Evolutionary conservation across 2,329 filamentous ascomycete species (phyloP).

Genomic region (Neocatenulostroma microsporum): DNA sequence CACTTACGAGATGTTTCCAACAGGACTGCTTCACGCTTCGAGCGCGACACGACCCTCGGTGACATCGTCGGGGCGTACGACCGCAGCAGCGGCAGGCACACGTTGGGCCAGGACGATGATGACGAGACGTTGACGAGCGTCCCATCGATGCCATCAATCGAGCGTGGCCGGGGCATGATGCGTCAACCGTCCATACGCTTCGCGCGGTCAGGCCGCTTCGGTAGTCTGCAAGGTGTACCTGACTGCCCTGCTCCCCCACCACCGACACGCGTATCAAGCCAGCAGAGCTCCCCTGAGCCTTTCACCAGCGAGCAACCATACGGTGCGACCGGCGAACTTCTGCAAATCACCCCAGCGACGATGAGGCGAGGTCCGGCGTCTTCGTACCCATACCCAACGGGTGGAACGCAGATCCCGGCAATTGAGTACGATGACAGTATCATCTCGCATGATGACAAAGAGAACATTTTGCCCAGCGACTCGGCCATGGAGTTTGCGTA

Average conservation of each 20-base stretch:
- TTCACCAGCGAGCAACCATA: background rate
- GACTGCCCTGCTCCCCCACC: no score
- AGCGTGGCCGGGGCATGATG: no score
- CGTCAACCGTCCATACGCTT: no score
- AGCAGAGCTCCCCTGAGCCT: no score
- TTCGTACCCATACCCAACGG: background rate
- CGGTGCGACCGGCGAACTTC: background rate
- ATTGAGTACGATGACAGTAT: background rate
- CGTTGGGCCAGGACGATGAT: background rate
- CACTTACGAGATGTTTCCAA: conserved; percentile 29
- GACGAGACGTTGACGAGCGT: no score
- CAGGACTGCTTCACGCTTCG: conserved; percentile 15
- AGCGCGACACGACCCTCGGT: conserved; percentile 19
- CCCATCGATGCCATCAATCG: no score
- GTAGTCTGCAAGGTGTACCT: background rate
- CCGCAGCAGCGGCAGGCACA: conserved; percentile 9
- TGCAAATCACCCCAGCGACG: background rate
- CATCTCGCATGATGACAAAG: conserved; percentile 13
- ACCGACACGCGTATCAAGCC: no score
- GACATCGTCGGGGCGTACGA: conserved; percentile 23
- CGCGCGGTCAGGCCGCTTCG: background rate
- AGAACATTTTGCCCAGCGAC: conserved; percentile 13
- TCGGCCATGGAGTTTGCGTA: background rate
- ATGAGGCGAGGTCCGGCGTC: background rate
- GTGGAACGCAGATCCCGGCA: background rate